Evolutionary conservation across 805 yeast genomes (phyloP).

Genomic region (Suhomyces tanzawaensis): DNA sequence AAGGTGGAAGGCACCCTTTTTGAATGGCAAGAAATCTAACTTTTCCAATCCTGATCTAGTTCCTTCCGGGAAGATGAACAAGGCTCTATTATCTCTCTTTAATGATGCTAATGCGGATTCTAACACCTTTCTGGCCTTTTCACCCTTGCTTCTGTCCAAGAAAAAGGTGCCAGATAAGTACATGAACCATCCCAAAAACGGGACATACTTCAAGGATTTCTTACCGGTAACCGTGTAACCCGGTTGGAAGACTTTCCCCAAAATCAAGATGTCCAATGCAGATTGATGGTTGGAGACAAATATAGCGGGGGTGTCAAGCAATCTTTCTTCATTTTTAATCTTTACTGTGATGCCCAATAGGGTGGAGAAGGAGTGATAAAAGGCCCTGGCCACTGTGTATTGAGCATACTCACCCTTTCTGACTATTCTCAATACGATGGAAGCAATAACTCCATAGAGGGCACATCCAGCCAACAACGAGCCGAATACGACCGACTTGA

Average conservation of each 20-base stretch:
- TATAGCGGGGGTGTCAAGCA: constrained; percentile 64
- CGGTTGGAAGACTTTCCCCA: constrained; percentile 83
- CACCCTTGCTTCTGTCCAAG: constrained; percentile 76
- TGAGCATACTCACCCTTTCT: constrained; percentile 83
- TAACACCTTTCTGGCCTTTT: constrained; percentile 72
- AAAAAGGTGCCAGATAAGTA: constrained; percentile 84
- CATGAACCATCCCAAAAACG: constrained; percentile 98
- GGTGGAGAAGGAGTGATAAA: constrained; percentile 58
- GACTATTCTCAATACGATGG: constrained; percentile 58
- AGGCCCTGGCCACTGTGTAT: constrained; percentile 85
- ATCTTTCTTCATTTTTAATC: constrained; percentile 61
- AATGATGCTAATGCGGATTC: constrained; percentile 64
- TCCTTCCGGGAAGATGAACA: constrained; percentile 96
- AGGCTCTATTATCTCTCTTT: constrained; percentile 62
- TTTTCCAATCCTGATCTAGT: constrained; percentile 78
- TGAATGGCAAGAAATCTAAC: constrained; percentile 79
- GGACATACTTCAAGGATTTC: constrained; percentile 75
- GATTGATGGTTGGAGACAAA: constrained; percentile 89
- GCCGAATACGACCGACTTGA: constrained; percentile 55
- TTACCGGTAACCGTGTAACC: constrained; percentile 93
- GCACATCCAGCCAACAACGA: constrained; percentile 58
- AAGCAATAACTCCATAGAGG: constrained; percentile 73
- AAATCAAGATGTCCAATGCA: constrained; percentile 74
- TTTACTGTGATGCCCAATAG: constrained; percentile 69
- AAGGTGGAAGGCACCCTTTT: constrained; percentile 97